Evolutionary conservation across 768 basidiomycete genomes (phyloP).

Genomic region (Naganishia friedmannii): DNA sequence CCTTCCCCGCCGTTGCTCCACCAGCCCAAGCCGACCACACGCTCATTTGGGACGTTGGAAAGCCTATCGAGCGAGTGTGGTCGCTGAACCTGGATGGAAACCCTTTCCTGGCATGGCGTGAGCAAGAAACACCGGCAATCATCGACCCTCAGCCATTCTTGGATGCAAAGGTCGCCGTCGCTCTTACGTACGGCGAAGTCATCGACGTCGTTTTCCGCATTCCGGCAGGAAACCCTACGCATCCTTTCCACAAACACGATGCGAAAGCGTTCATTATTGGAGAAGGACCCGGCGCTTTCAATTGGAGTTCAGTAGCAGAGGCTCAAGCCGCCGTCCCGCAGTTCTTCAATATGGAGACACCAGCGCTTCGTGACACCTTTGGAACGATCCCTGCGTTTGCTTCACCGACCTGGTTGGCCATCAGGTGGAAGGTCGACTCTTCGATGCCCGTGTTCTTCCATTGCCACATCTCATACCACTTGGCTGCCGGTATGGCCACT

Average conservation of each 20-base stretch:
- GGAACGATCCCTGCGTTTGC: slow-evolving; percentile 24
- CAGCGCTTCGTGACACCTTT: slow-evolving; percentile 25
- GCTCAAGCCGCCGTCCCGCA: slow-evolving; percentile 18
- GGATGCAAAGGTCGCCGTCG: slow-evolving; percentile 26
- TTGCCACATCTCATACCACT: slow-evolving; percentile 27
- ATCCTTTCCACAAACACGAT: slow-evolving; percentile 31
- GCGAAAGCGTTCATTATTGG: slow-evolving; percentile 26
- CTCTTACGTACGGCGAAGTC: slow-evolving; percentile 23
- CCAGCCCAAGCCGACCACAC: slow-evolving; percentile 10
- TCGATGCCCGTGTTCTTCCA: slow-evolving; percentile 25
- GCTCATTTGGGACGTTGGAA: slow-evolving; percentile 24
- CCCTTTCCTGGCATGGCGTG: slow-evolving; percentile 29
- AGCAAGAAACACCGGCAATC: slow-evolving; percentile 26
- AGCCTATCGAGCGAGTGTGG: slow-evolving; percentile 27
- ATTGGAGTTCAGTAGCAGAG: slow-evolving; percentile 24
- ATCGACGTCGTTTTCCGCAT: slow-evolving; percentile 30
- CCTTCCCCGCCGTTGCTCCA: slow-evolving; percentile 23
- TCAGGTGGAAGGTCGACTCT: slow-evolving; percentile 20
- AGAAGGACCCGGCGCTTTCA: slow-evolving; percentile 22
- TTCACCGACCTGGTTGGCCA: slow-evolving; percentile 22
- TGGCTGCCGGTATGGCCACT: slow-evolving; percentile 25
- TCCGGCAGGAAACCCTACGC: slow-evolving; percentile 25
- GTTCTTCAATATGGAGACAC: slow-evolving; percentile 29
- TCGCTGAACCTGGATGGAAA: slow-evolving; percentile 25
- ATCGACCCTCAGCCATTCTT: slow-evolving; percentile 25